Evolutionary conservation across 495 filamentous ascomycete genomes (phyloP).

Genomic region (Tetracladium marchalianum): DNA sequence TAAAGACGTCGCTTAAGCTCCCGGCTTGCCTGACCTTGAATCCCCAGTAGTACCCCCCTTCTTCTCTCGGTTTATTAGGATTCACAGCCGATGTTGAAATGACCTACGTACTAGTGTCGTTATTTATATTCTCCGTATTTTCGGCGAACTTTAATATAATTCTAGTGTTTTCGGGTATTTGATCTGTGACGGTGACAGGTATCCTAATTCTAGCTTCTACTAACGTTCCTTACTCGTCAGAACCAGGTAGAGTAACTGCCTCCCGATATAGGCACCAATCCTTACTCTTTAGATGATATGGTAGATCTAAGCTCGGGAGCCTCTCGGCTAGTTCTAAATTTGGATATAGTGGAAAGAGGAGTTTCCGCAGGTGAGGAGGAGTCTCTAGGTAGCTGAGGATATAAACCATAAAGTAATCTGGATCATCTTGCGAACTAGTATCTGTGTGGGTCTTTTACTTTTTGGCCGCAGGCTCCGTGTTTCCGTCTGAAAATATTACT

Average conservation of each 20-base stretch:
- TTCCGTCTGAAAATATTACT: constrained; percentile 57
- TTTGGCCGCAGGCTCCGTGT: constrained; percentile 5
- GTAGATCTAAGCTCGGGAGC: constrained; percentile 65
- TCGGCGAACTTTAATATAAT: constrained; percentile 55
- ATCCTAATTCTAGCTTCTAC: constrained; percentile 50
- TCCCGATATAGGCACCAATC: constrained; percentile 60
- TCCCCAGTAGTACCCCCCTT: constrained; percentile 71
- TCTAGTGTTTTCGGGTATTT: constrained; percentile 48
- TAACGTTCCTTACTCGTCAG: constrained; percentile 28
- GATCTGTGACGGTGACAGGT: constrained; percentile 39
- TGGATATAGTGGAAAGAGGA: constrained; percentile 58
- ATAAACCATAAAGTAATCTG: constrained; percentile 61
- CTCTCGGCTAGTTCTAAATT: constrained; percentile 55
- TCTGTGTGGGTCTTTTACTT: too few relatives aligned
- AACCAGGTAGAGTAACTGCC: constrained; percentile 40
- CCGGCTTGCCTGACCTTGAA: constrained; percentile 49
- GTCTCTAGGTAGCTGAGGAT: constrained; percentile 66
- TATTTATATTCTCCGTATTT: constrained; percentile 10
- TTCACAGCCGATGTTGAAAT: constrained; percentile 41
- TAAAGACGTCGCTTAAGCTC: constrained; percentile 55
- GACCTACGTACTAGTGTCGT: constrained; percentile 2
- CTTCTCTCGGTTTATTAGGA: constrained; percentile 50
- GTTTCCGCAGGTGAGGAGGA: constrained; percentile 60
- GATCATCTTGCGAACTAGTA: constrained; percentile 42
- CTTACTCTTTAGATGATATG: constrained; percentile 52